Conservation (phyloP, 108 stramenopile species). For the Nitzschia putrida region DNA sequence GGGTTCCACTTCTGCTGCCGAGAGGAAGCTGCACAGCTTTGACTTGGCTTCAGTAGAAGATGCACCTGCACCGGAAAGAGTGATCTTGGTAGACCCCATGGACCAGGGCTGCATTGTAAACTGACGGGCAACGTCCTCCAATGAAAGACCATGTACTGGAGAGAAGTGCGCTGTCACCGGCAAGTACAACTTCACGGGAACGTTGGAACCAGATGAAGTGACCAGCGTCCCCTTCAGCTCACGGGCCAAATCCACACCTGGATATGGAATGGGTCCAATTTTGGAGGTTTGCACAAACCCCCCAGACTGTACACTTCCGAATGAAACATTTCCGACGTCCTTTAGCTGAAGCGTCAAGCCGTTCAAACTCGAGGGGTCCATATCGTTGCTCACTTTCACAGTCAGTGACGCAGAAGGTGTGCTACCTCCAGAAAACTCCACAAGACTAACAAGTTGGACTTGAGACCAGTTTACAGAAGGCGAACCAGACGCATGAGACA, state of each 20-base stretch:
- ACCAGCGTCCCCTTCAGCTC: slow-evolving; percentile 45
- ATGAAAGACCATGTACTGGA: slow-evolving; percentile 31
- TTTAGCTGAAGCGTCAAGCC: slow-evolving; percentile 33
- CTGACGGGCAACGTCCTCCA: slow-evolving; percentile 42
- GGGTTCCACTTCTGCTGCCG: slow-evolving; percentile 31
- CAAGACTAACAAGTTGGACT: slow-evolving; percentile 32
- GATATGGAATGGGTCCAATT: slow-evolving; percentile 34
- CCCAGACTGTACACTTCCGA: slow-evolving; percentile 37
- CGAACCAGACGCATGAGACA: slow-evolving; percentile 32
- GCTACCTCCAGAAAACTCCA: slow-evolving; percentile 4
- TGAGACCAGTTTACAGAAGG: slow-evolving; percentile 42
- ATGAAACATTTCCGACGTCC: slow-evolving; percentile 14
- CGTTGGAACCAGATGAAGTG: slow-evolving; percentile 19
- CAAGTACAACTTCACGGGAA: slow-evolving; percentile 39
- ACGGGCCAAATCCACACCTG: slow-evolving; percentile 12
- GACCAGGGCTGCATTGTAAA: slow-evolving; percentile 39
- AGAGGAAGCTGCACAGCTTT: slow-evolving; percentile 31
- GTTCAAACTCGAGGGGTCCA: slow-evolving; percentile 14
- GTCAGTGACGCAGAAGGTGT: slow-evolving; percentile 19
- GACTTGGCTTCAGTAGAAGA: slow-evolving; percentile 24
- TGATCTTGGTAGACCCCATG: slow-evolving; percentile 34
- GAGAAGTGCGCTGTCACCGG: slow-evolving; percentile 38
- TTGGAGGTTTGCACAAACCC: slow-evolving; percentile 34
- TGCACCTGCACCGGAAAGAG: background rate
- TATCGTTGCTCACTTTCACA: slow-evolving; percentile 37